phyloP scores from a whole-genome alignment of 2,329 filamentous ascomycete genomes.

The Penicillium aurantiogriseum region DNA sequence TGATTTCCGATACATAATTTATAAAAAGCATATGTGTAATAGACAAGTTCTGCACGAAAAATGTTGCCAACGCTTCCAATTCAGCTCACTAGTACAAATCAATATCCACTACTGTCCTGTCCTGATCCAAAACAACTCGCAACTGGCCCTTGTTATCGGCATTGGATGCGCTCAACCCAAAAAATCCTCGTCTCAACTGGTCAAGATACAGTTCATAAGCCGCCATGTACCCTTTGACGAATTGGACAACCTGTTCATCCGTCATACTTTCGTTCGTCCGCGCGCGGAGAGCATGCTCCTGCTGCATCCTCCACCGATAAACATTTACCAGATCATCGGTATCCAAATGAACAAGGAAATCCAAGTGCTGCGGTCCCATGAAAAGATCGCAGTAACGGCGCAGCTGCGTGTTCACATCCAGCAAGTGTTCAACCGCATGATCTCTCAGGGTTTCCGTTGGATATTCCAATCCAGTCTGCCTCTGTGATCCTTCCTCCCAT shows the following conservation, averaged over 20 bases:
- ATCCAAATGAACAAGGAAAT: slow-evolving; percentile 19
- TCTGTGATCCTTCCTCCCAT: slow-evolving; percentile 3
- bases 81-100: neutral
- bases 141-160: slow-evolving; percentile 6
- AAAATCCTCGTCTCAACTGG: slow-evolving; percentile 13
- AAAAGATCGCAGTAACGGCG: slow-evolving; percentile 14
- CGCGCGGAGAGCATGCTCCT: slow-evolving; percentile 16
- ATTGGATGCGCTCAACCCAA: neutral
- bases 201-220: slow-evolving; percentile 23
- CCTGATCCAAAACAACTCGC: slow-evolving; percentile 13
- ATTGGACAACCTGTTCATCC: slow-evolving; percentile 17
- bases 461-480: neutral
- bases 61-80: neutral
- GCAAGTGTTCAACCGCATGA: slow-evolving; percentile 12
- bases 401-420: slow-evolving; percentile 11
- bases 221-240: slow-evolving; percentile 20
- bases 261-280: slow-evolving; percentile 12
- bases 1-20: slow-evolving; percentile 3
- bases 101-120: slow-evolving; percentile 7
- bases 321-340: slow-evolving; percentile 16
- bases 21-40: neutral
- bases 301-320: slow-evolving; percentile 18
- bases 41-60: neutral
- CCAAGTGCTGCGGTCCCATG: slow-evolving; percentile 16
- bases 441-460: slow-evolving; percentile 13